A percentile compares a stretch with the other conserved stretches of the same genome.
These are phyloP conservation scores for Rhodofomes roseus DNA, from an alignment of 1,284 basidiomycete species.

Conservation along the genomic window DNA sequence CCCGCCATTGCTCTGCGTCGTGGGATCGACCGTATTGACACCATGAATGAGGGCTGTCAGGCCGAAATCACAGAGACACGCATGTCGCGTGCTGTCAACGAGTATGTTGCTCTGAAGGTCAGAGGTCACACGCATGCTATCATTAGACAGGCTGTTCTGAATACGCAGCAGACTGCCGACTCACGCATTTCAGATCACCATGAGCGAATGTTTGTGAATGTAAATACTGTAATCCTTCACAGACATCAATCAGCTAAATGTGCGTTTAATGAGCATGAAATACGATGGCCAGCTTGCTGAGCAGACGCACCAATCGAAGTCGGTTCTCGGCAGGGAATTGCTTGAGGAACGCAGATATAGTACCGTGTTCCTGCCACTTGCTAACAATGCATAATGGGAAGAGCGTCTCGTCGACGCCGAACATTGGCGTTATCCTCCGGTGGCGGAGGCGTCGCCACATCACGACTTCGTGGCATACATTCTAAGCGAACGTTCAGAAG, in stretches of 20 bases:
- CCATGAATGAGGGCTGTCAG: neutral
- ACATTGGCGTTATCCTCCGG: neutral
- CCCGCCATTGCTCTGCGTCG: neutral
- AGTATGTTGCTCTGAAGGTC: neutral
- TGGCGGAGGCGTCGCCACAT: neutral
- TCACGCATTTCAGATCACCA: neutral
- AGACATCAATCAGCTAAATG: neutral
- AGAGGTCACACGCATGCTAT: neutral
- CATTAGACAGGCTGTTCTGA: too few species aligned
- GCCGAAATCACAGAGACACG: neutral
- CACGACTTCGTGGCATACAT: neutral
- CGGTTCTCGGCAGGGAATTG: neutral
- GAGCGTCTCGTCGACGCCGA: neutral
- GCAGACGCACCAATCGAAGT: neutral
- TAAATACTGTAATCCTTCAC: neutral
- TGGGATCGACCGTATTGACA: neutral
- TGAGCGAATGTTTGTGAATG: neutral
- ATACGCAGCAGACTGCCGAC: neutral
- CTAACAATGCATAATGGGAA: neutral
- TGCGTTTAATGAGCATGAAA: too few species aligned
- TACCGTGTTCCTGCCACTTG: neutral
- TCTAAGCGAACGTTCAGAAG: neutral
- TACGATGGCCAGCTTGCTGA: neutral
- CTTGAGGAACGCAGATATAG: neutral
- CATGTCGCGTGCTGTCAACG: neutral